Evolutionary conservation across 1,284 basidiomycete species (phyloP).

Genomic region (Leccinum pseudoinsigne): DNA sequence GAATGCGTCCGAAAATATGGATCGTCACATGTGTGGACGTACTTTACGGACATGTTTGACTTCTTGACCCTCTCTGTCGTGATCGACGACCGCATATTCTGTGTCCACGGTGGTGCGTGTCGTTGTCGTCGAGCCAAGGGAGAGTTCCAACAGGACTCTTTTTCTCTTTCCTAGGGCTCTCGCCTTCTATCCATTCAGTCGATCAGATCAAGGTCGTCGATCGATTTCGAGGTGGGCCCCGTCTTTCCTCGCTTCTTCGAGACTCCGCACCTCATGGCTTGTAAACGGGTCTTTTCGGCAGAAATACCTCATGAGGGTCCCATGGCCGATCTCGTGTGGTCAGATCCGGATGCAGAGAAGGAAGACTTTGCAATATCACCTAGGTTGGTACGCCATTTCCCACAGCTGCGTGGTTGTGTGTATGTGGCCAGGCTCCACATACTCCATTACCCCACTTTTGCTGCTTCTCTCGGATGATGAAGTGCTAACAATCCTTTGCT

Average conservation of each 20-base stretch:
- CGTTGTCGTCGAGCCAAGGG: constrained; percentile 21
- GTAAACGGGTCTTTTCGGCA: constrained; percentile 32
- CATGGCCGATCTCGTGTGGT: constrained; percentile 99
- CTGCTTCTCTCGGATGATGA: constrained; percentile 6
- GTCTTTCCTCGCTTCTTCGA: constrained; percentile 22
- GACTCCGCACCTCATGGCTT: constrained; percentile 24
- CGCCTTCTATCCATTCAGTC: constrained; percentile 97
- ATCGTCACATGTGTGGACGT: constrained; percentile 95
- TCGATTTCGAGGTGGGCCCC: constrained; percentile 78
- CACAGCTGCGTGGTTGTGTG: constrained; percentile 14
- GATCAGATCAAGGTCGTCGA: constrained; percentile 99
- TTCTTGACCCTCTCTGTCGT: constrained; percentile 97
- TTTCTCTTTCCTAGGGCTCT: constrained; percentile 63
- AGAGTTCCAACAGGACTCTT: constrained; percentile 3
- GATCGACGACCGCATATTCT: constrained; percentile 99
- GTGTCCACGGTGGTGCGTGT: constrained; percentile 88
- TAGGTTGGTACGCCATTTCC: constrained; percentile 54
- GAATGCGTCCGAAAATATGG: constrained; percentile 99
- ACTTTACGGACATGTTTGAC: constrained; percentile 99
- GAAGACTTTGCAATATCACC: constrained; percentile 99
- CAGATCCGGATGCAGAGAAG: constrained; percentile 98
- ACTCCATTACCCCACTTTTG: constrained; percentile 7
- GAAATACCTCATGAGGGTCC: constrained; percentile 99
- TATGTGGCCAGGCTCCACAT: constrained; percentile 18
- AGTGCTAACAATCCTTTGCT: constrained; percentile 5